A percentile compares a stretch with the other conserved stretches of the same genome.
phyloP scores from a whole-genome alignment of 768 basidiomycete species.

The Phanerochaete sordida region DNA sequence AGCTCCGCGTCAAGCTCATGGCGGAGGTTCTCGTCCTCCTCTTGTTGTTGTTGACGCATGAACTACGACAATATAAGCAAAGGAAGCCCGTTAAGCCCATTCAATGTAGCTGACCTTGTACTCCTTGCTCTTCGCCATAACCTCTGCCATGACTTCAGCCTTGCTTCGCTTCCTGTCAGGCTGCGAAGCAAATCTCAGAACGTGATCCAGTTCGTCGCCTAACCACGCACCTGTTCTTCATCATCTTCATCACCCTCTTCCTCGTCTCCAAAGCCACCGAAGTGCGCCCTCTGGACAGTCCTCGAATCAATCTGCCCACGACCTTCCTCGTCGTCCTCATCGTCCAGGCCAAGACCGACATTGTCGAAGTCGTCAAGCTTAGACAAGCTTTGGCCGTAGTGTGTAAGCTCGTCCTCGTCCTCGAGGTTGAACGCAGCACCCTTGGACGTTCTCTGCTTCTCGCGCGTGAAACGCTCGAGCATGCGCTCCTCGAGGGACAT shows the following conservation, averaged over 20 bases:
- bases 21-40: conserved; percentile 81
- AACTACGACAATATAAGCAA: conserved; percentile 42
- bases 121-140: conserved; percentile 95
- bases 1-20: conserved; percentile 89
- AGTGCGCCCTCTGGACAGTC: conserved; percentile 68
- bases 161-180: conserved; percentile 86
- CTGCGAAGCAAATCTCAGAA: conserved; percentile 32
- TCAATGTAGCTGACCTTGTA: conserved; percentile 69
- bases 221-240: conserved; percentile 35
- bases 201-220: not conserved
- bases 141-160: conserved; percentile 96
- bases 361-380: conserved; percentile 83
- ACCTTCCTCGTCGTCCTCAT: conserved; percentile 50
- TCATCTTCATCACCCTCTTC: conserved; percentile 53
- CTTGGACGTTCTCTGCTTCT: conserved; percentile 77
- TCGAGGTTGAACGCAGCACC: conserved; percentile 84
- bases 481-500: conserved; percentile 97
- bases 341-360: conserved; percentile 53
- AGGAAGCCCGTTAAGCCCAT: not conserved
- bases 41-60: conserved; percentile 83
- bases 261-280: conserved; percentile 83
- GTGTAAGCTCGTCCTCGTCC: conserved; percentile 87
- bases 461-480: conserved; percentile 92
- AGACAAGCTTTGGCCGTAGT: conserved; percentile 86
- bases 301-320: conserved; percentile 63